These are phyloP conservation scores for Microcyclospora tardicrescens DNA, from an alignment of 2,329 filamentous ascomycete species.

Conservation along the genomic window DNA sequence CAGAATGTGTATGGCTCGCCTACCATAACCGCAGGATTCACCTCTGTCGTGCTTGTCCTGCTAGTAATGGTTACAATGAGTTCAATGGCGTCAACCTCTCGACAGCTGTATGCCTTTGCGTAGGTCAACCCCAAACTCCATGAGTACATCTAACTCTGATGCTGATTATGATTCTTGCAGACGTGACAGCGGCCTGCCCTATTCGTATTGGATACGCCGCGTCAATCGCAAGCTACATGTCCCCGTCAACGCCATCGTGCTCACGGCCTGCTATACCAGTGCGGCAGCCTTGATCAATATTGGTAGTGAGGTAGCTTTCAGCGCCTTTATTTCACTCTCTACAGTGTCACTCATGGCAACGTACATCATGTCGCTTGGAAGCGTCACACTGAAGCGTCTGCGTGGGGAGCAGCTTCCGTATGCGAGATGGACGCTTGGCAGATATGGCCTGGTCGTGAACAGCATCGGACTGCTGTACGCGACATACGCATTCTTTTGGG, in stretches of 20 bases:
- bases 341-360: slow-evolving; percentile 28
- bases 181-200: slow-evolving; percentile 29
- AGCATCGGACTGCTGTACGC: slow-evolving; percentile 23
- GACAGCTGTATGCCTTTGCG: slow-evolving; percentile 28
- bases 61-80: slow-evolving; percentile 28
- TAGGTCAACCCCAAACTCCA: slow-evolving; percentile 21
- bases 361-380: slow-evolving; percentile 28
- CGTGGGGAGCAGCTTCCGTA: slow-evolving; percentile 22
- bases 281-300: slow-evolving; percentile 24
- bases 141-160: not conserved
- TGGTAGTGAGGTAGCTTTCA: slow-evolving; percentile 26
- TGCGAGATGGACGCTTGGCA: slow-evolving; percentile 26
- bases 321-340: slow-evolving; percentile 30
- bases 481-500: slow-evolving; percentile 26
- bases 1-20: slow-evolving; percentile 18
- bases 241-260: slow-evolving; percentile 18
- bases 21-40: slow-evolving; percentile 18
- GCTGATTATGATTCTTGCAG: slow-evolving; percentile 3
- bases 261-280: slow-evolving; percentile 15
- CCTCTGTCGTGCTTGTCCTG: slow-evolving; percentile 20
- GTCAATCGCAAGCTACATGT: slow-evolving; percentile 11
- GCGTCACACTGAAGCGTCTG: slow-evolving; percentile 26
- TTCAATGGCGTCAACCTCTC: slow-evolving; percentile 27
- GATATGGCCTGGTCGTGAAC: slow-evolving; percentile 26
- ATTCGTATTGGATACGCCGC: slow-evolving; percentile 22